Evolutionary conservation across 2,329 filamentous ascomycete genomes (phyloP), one percentile per base, ranked within the genome.

Genomic region (Trichoderma sp.): DNA sequence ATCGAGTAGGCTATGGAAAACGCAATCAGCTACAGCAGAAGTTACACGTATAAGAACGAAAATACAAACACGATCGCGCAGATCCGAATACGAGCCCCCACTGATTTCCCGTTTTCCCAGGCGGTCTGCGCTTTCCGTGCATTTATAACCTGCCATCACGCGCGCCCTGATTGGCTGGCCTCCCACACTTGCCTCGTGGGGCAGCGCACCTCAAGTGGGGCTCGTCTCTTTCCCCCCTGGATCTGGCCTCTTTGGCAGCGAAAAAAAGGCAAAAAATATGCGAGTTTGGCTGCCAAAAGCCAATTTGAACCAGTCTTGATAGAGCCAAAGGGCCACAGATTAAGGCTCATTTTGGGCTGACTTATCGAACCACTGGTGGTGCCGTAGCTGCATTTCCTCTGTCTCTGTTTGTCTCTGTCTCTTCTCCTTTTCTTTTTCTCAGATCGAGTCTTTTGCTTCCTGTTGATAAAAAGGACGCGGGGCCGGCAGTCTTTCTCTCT

Each of bases 281-380:
- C 36, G 36, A 32, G 13, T 68, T 32, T 47, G 57, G 66, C 12
- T 58, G 50, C 47, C 23, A 57, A 15, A 30, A 6, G 63, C 26
- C 50, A 68, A 59, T 50, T 62, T 36, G 30, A 34, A 57, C 32
- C 47, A 63, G 32, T 26, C 36, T 59, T 34, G 66, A 68, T 68
- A 50, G 57, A 28, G 36, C 34, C 39, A 61, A 47, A 59, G 39
- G 28, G 39, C 17, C 36, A 62, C 67, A 62, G 57, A 62, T 69
- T 62, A 69, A 57, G 59, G 67, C 57, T 62, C 57, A 34, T 62
- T 32, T 69, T 69, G 67, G 67, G 67, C 67, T 69, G 67, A 69
- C 67, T 69, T 69, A 69, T 69, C 67, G 67, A 62, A 69, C 67
- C 67, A 69, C 66, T 69, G 57, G 67, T 62, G 57, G 67, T 61